Conservation (phyloP, 306 rosid species). For the Castanopsis chinensis region DNA sequence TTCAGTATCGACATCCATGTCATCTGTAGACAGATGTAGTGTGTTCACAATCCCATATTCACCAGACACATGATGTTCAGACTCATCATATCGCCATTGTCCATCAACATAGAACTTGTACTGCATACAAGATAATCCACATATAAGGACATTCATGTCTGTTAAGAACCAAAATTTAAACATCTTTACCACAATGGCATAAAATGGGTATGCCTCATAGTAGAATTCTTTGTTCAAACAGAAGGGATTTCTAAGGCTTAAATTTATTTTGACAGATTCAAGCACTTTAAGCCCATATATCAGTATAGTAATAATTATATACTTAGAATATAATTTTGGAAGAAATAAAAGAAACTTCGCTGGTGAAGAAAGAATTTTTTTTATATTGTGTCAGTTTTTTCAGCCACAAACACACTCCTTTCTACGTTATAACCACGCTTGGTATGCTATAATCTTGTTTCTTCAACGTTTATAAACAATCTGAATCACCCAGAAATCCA, state of each 20-base stretch:
- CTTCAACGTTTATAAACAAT: conserved; percentile 8
- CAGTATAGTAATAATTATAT: neutral
- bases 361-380: neutral
- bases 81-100: conserved; percentile 93
- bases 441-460: neutral
- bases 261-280: neutral
- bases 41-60: conserved; percentile 88
- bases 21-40: conserved; percentile 62
- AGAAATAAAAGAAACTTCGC: neutral
- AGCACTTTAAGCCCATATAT: neutral
- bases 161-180: conserved; percentile 16
- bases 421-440: neutral
- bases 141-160: conserved; percentile 25
- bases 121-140: conserved; percentile 52
- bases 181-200: neutral
- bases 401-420: neutral
- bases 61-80: conserved; percentile 61
- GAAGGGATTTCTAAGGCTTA: neutral
- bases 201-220: neutral
- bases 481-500: neutral
- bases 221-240: conserved; percentile 5
- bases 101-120: conserved; percentile 97
- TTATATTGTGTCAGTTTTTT: neutral
- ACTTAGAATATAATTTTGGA: neutral
- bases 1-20: conserved; percentile 94